These are phyloP conservation scores for Babesia bigemina DNA, from an alignment of 169 alveolate species.

Conservation along the genomic window DNA sequence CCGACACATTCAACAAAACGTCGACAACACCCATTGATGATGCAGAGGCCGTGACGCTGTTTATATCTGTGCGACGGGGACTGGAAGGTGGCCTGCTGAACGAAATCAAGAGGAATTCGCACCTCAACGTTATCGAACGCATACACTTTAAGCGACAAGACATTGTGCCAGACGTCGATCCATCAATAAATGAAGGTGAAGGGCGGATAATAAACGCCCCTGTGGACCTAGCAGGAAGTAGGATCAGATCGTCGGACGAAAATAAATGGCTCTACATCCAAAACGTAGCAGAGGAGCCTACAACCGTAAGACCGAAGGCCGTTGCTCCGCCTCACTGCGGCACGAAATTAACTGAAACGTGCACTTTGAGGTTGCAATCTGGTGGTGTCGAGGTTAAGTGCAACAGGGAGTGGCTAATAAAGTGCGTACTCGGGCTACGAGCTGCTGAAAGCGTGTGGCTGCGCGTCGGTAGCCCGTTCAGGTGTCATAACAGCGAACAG, in stretches of 20 bases:
- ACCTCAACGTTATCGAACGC: conserved; percentile 42
- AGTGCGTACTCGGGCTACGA: conserved; percentile 23
- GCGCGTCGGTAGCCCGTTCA: conserved; percentile 65
- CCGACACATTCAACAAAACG: no score
- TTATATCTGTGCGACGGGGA: conserved; percentile 65
- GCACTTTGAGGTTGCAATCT: conserved; percentile 33
- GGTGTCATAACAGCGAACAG: conserved; percentile 55
- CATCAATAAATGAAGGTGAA: not conserved
- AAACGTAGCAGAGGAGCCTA: not conserved
- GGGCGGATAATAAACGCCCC: not conserved
- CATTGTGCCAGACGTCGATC: not conserved
- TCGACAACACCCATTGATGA: no score
- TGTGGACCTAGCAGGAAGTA: not conserved
- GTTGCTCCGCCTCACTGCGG: not conserved
- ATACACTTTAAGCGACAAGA: conserved; percentile 43
- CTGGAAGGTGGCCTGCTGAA: conserved; percentile 51
- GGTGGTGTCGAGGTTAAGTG: conserved; percentile 70
- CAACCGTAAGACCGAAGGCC: not conserved
- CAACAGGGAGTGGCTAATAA: conserved; percentile 55
- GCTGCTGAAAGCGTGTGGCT: conserved; percentile 68
- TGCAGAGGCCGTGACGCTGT: conserved; percentile 54
- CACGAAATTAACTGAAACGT: conserved; percentile 7
- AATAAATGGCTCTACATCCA: conserved; percentile 8
- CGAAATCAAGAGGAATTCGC: conserved; percentile 52
- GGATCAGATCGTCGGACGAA: not conserved